Evolutionary conservation across 108 stramenopile genomes (phyloP), one percentile per base, ranked within the genome.

Genomic region (Conticribra guillardii): DNA sequence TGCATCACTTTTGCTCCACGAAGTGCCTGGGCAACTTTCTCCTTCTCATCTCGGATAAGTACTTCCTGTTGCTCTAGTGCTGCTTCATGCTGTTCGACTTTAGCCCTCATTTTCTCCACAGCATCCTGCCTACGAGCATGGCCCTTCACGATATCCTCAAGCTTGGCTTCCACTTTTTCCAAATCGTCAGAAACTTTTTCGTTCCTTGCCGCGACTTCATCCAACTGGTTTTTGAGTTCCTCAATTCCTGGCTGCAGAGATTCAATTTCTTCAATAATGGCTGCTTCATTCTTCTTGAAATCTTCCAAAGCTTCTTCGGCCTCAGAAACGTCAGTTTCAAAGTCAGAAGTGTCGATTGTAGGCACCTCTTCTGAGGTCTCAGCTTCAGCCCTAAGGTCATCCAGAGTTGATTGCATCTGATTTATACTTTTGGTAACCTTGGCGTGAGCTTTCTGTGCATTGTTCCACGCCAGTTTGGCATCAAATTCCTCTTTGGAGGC

Each of bases 281-380:
- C 52, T 0, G 54, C 58, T 41, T 75, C 61, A 1, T 84, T 64
- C 31, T 73, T 76, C 46, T 82, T 76, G 30, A 89, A 26, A 7
- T 76, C 54, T 18, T 85, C 78, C 22, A 90, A 19, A 0, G 60
- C 64, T 8, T 77, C 63, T 66, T 91, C 83, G 0, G 86, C 87
- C 30, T 83, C 72, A 9, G 60, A 51, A 24, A 91, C 82, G 22
- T 89, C 85, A 64, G 76, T 76, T 45, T 94, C 92, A 29, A 84
- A 69, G 28, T 88, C 88, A 16, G 79, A 69, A 0, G 91, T 91
- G 54, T 95, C 94, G 30, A 90, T 85, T 2, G 85, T 83, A 21
- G 76, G 76, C n/a, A 76, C 75, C 72, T 89, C 85, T 53, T 74
- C 83, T 32, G 83, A 69, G n/a, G 69, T 64, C 32, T 79, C 82